Conservation (phyloP, 768 basidiomycete species). For the Polyporus arcularius region DNA sequence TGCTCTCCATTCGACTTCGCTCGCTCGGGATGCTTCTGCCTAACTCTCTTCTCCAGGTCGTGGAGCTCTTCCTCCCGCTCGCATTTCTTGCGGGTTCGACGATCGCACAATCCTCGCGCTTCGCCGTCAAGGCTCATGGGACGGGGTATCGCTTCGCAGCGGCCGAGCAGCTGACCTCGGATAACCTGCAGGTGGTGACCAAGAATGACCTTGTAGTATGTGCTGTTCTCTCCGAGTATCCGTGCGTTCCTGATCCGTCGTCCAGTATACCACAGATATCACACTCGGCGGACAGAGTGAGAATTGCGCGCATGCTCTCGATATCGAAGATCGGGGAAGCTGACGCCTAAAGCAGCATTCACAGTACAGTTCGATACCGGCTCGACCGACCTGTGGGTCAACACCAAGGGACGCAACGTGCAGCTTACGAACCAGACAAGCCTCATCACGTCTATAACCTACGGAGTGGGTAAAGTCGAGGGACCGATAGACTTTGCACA, state of each 20-base stretch:
- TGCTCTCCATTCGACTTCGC: too few relatives aligned
- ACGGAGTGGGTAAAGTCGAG: slow-evolving; percentile 40
- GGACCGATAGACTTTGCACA: slow-evolving; percentile 39
- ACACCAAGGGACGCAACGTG: slow-evolving; percentile 18
- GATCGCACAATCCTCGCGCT: not conserved
- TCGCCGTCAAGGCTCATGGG: not conserved
- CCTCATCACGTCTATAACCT: slow-evolving; percentile 33
- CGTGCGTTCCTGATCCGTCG: not conserved
- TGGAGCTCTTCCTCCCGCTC: not conserved
- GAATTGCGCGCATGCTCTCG: not conserved
- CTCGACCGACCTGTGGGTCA: slow-evolving; percentile 36
- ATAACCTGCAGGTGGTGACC: not conserved
- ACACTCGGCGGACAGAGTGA: slow-evolving; percentile 7
- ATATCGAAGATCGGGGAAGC: not conserved
- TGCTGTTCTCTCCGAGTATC: not conserved
- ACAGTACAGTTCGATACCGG: slow-evolving; percentile 37
- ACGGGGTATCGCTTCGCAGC: not conserved
- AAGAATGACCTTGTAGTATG: not conserved
- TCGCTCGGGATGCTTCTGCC: not conserved
- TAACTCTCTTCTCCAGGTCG: not conserved
- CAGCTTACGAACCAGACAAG: slow-evolving; percentile 33
- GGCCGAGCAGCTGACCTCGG: not conserved
- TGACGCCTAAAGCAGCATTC: slow-evolving; percentile 21
- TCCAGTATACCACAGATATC: slow-evolving; percentile 3
- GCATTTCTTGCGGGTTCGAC: not conserved